phyloP scores from a whole-genome alignment of 2,329 filamentous ascomycete species.

The Arthrinium phaeospermum region DNA sequence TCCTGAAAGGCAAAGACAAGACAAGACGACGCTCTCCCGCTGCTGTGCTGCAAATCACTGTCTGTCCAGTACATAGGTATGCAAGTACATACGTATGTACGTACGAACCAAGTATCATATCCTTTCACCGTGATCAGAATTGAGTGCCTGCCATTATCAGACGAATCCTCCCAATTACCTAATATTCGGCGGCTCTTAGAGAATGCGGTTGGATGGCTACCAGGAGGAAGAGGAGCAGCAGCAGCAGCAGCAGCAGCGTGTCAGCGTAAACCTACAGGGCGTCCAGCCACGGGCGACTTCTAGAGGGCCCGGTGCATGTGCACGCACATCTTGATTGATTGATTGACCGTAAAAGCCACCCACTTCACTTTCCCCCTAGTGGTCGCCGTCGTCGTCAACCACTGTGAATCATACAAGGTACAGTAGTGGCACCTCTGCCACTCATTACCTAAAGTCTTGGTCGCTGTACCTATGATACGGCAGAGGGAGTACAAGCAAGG shows the following conservation, averaged over 20 bases:
- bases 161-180: neutral
- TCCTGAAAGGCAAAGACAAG: neutral
- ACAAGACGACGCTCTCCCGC: neutral
- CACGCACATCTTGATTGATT: neutral
- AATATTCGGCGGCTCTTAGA: neutral
- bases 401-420: neutral
- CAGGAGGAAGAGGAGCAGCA: neutral
- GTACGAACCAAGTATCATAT: neutral
- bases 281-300: neutral
- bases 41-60: neutral
- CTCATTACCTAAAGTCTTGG: neutral
- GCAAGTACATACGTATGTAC: neutral
- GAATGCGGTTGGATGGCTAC: neutral
- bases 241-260: neutral
- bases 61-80: too few species aligned
- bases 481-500: neutral
- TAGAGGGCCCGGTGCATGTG: neutral
- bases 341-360: conserved; percentile 4
- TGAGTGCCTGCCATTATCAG: neutral
- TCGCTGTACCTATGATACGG: neutral
- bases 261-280: conserved; percentile 6
- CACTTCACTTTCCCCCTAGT: neutral
- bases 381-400: neutral
- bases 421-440: neutral
- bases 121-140: neutral